Base-by-base conservation (phyloP, 805 yeast species). In the Saturnispora hagleri region DNA sequence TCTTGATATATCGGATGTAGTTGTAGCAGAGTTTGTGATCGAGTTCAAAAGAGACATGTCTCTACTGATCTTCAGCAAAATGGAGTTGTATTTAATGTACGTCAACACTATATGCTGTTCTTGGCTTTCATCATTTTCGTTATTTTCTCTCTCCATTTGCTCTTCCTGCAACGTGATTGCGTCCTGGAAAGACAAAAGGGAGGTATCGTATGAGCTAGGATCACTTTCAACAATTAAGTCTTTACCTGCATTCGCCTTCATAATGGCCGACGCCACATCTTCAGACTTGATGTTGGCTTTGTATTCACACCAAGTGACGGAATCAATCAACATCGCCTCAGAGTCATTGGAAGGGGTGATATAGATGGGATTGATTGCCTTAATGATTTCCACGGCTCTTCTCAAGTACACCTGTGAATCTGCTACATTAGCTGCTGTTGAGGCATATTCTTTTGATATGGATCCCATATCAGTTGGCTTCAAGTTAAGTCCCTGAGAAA, bases 91-190 rank as follows among this genome's bases (percentile, higher is more conserved):
- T 59, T 79, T 81, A 60, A 89, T 78, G 66, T 76, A 91, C 0
- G 97, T 86, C 52, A 80, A 70, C 43, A 89, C 67, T 56, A 91
- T 81, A 61, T 89, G 87, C 54, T 83, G 77, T 57, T 83, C 80
- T 64, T 88, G 89, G 46, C 77, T 78, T 44, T 74, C 77, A 51
- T 77, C 84, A 22, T 62, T 67, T 40, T 66, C 71, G 46, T 38
- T 38, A 10, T 70, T 75, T 50, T 73, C 76, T 20, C 79, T 76
- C 7, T 74, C 76, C 22, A 84, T 72, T 58, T 78, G 82, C 15
- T 69, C 69, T 50, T 70, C 70, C 59, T 87, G 91, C 33, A 75
- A 65, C 36, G 77, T 83, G 52, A 82, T 72, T 0, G 86, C 79
- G 47, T 82, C 85, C 50, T 81, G 81, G 90, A 95, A 88, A 34